phyloP scores from a whole-genome alignment of 495 filamentous ascomycete species.

The Terfezia boudieri region DNA sequence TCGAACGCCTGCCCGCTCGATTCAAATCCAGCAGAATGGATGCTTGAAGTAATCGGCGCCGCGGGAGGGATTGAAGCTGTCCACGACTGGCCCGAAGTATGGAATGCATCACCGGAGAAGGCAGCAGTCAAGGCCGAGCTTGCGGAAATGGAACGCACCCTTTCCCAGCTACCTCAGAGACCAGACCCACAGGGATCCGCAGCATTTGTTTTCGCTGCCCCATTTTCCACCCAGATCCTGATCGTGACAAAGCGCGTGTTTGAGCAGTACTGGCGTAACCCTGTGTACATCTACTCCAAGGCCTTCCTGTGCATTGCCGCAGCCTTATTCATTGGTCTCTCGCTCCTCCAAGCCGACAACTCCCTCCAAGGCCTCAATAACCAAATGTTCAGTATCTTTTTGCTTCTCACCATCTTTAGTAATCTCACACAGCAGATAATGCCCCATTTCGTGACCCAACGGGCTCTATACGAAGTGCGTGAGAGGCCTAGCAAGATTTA shows the following conservation, averaged over 20 bases:
- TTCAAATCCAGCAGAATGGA: slow-evolving; percentile 26
- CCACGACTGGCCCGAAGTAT: slow-evolving; percentile 51
- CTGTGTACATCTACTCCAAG: slow-evolving; percentile 64
- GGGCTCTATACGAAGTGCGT: slow-evolving; percentile 45
- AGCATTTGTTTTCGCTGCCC: slow-evolving; percentile 29
- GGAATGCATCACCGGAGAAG: slow-evolving; percentile 38
- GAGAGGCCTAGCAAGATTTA: slow-evolving; percentile 50
- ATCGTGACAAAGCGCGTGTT: slow-evolving; percentile 44
- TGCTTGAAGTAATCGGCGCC: slow-evolving; percentile 30
- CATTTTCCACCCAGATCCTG: slow-evolving; percentile 31
- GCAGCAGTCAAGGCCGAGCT: slow-evolving; percentile 13
- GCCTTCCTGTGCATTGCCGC: slow-evolving; percentile 32
- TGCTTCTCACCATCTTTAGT: slow-evolving; percentile 12
- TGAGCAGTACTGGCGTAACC: slow-evolving; percentile 77
- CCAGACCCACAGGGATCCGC: slow-evolving; percentile 12
- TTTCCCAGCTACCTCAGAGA: slow-evolving; percentile 25
- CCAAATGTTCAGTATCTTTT: slow-evolving; percentile 22
- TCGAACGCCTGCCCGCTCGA: slow-evolving; percentile 25
- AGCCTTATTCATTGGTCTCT: slow-evolving; percentile 68
- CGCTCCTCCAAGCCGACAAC: slow-evolving; percentile 52
- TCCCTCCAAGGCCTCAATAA: slow-evolving; percentile 30
- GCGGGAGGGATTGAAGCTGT: slow-evolving; percentile 29
- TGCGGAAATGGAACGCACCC: slow-evolving; percentile 31
- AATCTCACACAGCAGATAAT: slow-evolving; percentile 43
- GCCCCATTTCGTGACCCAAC: slow-evolving; percentile 37